Base-by-base conservation (phyloP, 108 stramenopile species). In the Conticribra guillardii region DNA sequence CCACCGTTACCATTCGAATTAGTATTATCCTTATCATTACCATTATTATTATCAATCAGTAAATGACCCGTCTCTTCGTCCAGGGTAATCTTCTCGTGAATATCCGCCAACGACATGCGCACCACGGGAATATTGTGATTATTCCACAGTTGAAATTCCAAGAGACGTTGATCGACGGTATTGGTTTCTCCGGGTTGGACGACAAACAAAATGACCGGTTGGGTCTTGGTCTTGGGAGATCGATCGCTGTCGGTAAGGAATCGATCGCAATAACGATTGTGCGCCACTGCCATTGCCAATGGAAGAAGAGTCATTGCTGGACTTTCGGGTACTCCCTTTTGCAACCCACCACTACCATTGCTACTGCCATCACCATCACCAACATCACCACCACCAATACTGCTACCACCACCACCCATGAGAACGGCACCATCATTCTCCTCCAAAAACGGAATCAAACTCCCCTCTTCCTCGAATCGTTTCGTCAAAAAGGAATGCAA, bases 111-210 rank as follows among this genome's bases (percentile, higher is more conserved):
- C 7, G 94, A 87, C 70, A 80, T 67, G 33, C 97, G 88, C 32
- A 92, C 74, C 41, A 96, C 91, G 5, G 81, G 87, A 17, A 97
- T 83, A 19, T 82, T 59, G 72, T 97, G 89, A 23, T 80, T 69
- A 9, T 92, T 76, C 83, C 83, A 94, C 11, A 99, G 83, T n/a
- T 66, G 77, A 70, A 96, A 85, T 82, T 98, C 97, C 48, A 99
- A 70, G 68, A 89, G 51, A 29, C 97, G 84, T 80, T 99, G 99
- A 85, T 99, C 99, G 27, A 96, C 89, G 22, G 94, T 91, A 60
- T 99, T 99, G 18, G 94, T 85, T 81, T 99, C 99, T 4, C 91
- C 92, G 9, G 89, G 88, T 70, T 99, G 99, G 0, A 98, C 96
- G 18, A 99, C 96, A 69, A 99, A 96, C 17, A 94, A 32, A 22